A percentile compares a stretch with the other conserved stretches of the same genome.
phyloP scores from a whole-genome alignment of 148 eudicot species.

The Simmondsia chinensis region DNA sequence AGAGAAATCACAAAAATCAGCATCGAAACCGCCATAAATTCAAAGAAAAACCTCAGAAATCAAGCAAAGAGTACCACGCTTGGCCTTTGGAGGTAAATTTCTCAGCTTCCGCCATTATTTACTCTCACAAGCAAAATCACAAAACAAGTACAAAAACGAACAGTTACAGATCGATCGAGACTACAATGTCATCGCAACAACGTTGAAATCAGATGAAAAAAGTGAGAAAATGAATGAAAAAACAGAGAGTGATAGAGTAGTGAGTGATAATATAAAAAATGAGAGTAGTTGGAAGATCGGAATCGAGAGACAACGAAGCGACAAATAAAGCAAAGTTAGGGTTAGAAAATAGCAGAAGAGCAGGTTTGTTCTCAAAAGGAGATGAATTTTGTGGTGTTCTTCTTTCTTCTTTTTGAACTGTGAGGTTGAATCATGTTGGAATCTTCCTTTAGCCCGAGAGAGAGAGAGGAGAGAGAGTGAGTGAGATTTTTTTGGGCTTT shows the following conservation, averaged over 20 bases:
- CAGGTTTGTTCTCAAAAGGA: no score
- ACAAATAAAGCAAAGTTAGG: no score
- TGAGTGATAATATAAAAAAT: no score
- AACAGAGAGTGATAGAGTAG: no score
- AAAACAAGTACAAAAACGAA: neutral
- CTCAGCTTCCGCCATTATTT: slow-evolving; percentile 38
- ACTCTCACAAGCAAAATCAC: neutral
- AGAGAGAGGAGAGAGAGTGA: neutral
- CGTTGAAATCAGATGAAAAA: no score
- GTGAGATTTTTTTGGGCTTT: no score
- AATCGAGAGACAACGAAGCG: no score
- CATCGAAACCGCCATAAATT: neutral
- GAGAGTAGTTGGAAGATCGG: no score
- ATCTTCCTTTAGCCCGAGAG: slow-evolving; percentile 4
- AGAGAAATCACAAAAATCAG: slow-evolving; percentile 1
- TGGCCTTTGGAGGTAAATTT: slow-evolving; percentile 61
- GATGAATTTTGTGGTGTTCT: no score
- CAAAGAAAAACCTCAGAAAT: neutral
- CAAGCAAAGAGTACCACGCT: slow-evolving; percentile 41
- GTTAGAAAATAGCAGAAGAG: no score
- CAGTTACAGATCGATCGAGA: slow-evolving; percentile 10
- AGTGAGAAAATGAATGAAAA: no score
- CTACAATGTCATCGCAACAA: no score
- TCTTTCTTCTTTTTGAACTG: slow-evolving; percentile 5
- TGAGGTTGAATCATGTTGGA: neutral